Conservation (phyloP, 768 basidiomycete species). For the Sistotremastrum suecicum region DNA sequence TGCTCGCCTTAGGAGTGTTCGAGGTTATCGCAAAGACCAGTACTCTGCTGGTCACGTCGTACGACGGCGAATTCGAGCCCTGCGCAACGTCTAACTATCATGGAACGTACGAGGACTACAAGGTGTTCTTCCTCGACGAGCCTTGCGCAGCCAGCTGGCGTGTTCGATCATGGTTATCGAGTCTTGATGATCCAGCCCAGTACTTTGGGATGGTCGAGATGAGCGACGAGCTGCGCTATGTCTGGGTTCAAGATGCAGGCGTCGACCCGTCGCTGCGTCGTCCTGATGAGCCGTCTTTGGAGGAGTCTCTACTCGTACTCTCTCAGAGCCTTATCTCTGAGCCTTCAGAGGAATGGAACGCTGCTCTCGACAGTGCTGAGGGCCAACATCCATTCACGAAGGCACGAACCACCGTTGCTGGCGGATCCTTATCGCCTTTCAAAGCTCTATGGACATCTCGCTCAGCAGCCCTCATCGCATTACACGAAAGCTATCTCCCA, state of each 20-base stretch:
- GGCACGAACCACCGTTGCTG: background rate
- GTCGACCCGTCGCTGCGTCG: slow-evolving; percentile 10
- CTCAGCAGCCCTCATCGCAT: slow-evolving; percentile 14
- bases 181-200: too few relatives aligned
- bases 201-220: too few relatives aligned
- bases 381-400: too few relatives aligned
- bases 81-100: too few relatives aligned
- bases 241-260: slow-evolving; percentile 23
- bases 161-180: too few relatives aligned
- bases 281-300: slow-evolving; percentile 3
- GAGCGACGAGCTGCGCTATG: slow-evolving; percentile 3
- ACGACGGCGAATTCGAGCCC: too few relatives aligned
- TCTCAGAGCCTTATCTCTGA: background rate
- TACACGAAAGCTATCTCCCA: slow-evolving; percentile 11
- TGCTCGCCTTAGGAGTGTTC: too few relatives aligned
- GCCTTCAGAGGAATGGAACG: background rate
- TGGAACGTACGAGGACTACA: too few relatives aligned
- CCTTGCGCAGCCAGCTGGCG: too few relatives aligned
- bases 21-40: too few relatives aligned
- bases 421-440: background rate
- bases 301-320: slow-evolving; percentile 2
- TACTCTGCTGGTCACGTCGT: too few relatives aligned
- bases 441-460: slow-evolving; percentile 8
- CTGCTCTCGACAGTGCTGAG: background rate
- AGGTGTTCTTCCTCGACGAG: too few relatives aligned